phyloP scores from a whole-genome alignment of 1,139 yeast genomes.

The Protomyces arabidopsidicola region DNA sequence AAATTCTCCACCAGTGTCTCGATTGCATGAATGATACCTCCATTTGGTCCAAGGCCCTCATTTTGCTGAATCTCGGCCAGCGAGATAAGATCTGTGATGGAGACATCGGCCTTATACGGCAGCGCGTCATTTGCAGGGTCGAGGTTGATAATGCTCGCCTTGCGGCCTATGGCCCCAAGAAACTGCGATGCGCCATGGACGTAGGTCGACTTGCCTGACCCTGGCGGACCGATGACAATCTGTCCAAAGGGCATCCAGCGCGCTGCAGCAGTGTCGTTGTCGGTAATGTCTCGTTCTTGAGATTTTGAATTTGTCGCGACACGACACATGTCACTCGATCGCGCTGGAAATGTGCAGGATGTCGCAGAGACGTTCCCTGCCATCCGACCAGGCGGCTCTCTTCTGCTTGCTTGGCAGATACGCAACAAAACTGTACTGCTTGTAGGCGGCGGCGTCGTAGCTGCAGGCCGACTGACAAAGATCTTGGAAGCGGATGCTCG shows the following conservation, averaged over 20 bases:
- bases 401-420: conserved; percentile 71
- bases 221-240: conserved; percentile 95
- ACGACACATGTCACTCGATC: conserved; percentile 3
- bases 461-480: conserved; percentile 63
- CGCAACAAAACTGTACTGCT: conserved; percentile 60
- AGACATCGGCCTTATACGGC: conserved; percentile 78
- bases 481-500: conserved; percentile 64
- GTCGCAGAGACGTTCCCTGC: conserved; percentile 26
- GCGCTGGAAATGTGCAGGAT: conserved; percentile 14
- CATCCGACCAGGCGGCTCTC: conserved; percentile 46
- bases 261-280: neutral
- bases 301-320: neutral
- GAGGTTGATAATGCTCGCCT: conserved; percentile 71
- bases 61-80: conserved; percentile 97
- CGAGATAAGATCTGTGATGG: conserved; percentile 84
- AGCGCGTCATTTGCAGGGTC: conserved; percentile 91
- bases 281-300: neutral
- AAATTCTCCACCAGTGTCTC: conserved; percentile 54
- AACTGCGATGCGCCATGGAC: conserved; percentile 89
- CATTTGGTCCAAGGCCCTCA: conserved; percentile 89
- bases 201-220: conserved; percentile 93
- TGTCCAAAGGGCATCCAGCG: conserved; percentile 17
- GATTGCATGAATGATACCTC: conserved; percentile 83
- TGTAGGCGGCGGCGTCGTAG: conserved; percentile 74
- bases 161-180: conserved; percentile 86